Evolutionary conservation across 1,139 yeast genomes (phyloP).

Genomic region (Pichia sp.): DNA sequence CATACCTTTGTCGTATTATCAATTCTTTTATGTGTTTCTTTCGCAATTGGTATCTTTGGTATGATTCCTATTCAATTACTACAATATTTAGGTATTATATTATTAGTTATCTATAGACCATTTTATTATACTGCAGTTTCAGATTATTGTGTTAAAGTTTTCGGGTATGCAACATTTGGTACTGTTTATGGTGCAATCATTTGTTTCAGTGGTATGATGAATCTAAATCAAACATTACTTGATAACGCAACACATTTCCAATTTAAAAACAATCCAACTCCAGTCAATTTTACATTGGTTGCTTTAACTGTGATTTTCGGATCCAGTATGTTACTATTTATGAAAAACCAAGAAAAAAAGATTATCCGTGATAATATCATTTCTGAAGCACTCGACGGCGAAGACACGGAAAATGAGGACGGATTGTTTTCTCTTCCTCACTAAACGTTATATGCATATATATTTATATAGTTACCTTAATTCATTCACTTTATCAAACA

Average conservation of each 20-base stretch:
- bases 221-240: conserved; percentile 61
- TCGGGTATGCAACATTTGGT: conserved; percentile 88
- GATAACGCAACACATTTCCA: conserved; percentile 64
- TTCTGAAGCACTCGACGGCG: conserved; percentile 41
- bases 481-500: too few relatives aligned
- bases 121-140: conserved; percentile 88
- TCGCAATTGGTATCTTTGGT: conserved; percentile 63
- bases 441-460: too few relatives aligned
- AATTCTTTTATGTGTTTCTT: conserved; percentile 48
- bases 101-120: conserved; percentile 83
- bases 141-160: conserved; percentile 85
- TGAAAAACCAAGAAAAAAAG: conserved; percentile 41
- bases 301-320: conserved; percentile 51
- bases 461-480: too few relatives aligned
- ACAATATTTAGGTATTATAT: conserved; percentile 55
- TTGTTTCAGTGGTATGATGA: conserved; percentile 72
- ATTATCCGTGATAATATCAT: conserved; percentile 47
- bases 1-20: conserved; percentile 54
- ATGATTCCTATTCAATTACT: conserved; percentile 46
- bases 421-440: too few relatives aligned
- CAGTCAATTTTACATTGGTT: conserved; percentile 58
- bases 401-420: neutral
- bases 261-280: conserved; percentile 70
- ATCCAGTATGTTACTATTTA: conserved; percentile 42
- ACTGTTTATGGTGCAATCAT: conserved; percentile 78